Evolutionary conservation across 257 asterid species (phyloP).

Genomic region (Jacaranda copaia): DNA sequence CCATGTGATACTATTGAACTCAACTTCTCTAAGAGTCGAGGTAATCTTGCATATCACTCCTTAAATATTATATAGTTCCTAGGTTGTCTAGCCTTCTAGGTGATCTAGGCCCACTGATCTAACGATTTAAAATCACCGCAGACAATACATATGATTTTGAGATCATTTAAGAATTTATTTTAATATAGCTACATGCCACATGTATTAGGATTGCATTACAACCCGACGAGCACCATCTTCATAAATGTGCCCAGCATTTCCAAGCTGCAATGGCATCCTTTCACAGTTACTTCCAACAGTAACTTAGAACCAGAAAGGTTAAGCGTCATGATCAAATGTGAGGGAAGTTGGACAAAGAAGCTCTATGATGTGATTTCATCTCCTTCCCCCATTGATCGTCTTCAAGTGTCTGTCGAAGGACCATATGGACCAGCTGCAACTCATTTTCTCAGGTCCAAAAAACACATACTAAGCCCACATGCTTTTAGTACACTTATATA

Average conservation of each 20-base stretch:
- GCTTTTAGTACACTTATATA: too few species aligned
- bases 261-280: slow-evolving; percentile 98
- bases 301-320: slow-evolving; percentile 72
- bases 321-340: slow-evolving; percentile 83
- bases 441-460: slow-evolving; percentile 68
- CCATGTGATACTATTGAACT: slow-evolving; percentile 74
- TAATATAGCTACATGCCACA: not conserved
- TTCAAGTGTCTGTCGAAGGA: slow-evolving; percentile 85
- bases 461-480: not conserved
- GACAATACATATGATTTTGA: not conserved
- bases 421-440: slow-evolving; percentile 92
- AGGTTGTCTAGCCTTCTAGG: not conserved
- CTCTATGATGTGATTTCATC: slow-evolving; percentile 69
- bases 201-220: slow-evolving; percentile 61
- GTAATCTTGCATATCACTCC: slow-evolving; percentile 35
- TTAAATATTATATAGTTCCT: not conserved
- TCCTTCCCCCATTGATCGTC: slow-evolving; percentile 56
- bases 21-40: slow-evolving; percentile 79
- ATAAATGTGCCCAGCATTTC: slow-evolving; percentile 77
- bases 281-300: slow-evolving; percentile 77
- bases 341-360: slow-evolving; percentile 85
- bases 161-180: not conserved
- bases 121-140: not conserved
- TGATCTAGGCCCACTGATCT: not conserved
- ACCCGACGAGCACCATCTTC: slow-evolving; percentile 84